phyloP scores from a whole-genome alignment of 202 grass and related monocot species.

The Zoysia matrella region DNA sequence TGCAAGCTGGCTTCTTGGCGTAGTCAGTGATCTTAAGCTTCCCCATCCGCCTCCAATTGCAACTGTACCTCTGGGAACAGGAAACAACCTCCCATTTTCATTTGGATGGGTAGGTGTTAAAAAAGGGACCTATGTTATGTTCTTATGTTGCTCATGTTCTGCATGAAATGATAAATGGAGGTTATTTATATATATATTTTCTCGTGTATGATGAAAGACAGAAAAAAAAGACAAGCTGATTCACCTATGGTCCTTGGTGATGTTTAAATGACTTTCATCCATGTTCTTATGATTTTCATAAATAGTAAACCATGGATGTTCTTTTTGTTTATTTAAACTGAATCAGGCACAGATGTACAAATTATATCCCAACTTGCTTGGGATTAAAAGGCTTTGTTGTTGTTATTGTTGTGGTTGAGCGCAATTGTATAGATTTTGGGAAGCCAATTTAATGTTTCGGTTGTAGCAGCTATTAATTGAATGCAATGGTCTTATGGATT shows the following conservation, averaged over 20 bases:
- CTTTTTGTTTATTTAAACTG: constrained; percentile 20
- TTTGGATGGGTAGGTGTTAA: constrained; percentile 79
- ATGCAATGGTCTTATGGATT: not conserved
- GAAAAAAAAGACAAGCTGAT: not conserved
- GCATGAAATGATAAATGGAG: constrained; percentile 10
- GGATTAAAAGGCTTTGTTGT: not conserved
- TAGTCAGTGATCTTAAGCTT: constrained; percentile 90
- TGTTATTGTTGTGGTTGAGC: not conserved
- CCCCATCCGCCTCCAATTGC: constrained; percentile 69
- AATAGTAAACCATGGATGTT: not conserved
- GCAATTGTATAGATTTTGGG: constrained; percentile 3
- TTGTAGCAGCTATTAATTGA: not conserved
- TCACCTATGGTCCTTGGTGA: constrained; percentile 5
- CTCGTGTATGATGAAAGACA: not conserved
- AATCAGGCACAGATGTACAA: not conserved
- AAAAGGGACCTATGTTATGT: constrained; percentile 9
- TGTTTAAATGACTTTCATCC: not conserved
- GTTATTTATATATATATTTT: constrained; percentile 5
- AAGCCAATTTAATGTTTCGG: not conserved
- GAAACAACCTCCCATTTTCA: constrained; percentile 49
- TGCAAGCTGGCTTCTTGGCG: constrained; percentile 41
- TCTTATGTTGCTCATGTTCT: constrained; percentile 25
- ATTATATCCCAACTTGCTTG: not conserved
- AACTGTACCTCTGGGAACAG: constrained; percentile 92
- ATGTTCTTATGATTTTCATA: constrained; percentile 7